Base-by-base conservation (phyloP, 1,284 basidiomycete species). In the Apiotrichum montevideense region DNA sequence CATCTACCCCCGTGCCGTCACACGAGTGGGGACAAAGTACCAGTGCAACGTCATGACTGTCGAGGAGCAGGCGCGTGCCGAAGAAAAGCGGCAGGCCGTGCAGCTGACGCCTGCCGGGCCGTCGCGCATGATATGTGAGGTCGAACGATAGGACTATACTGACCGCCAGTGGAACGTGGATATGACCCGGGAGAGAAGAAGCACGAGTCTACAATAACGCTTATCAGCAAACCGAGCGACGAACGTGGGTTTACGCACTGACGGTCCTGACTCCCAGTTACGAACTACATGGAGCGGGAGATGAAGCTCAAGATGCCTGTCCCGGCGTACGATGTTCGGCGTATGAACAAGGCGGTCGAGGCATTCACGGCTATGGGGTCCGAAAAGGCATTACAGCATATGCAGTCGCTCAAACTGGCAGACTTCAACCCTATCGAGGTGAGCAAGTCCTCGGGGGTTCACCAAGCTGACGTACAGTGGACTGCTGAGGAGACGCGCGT, bases 1-100 rank as follows among this genome's bases (percentile, higher is more conserved):
- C 55, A 95, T 96, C 72, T 97, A 93, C 75, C 92, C 93, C 56
- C 86, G 90, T 49, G 85, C 89, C 6, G 88, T 89, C 2, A 93
- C 90, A 13, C 85, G 94, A 14, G 81, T 90, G 32, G 93, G 93
- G 4, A 82, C 85, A 51, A 93, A 90, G 69, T 97, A 84, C 71
- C 94, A 97, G 72, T 87, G 85, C 7, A 80, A 66, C 46, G 73
- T 76, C 11, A 67, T 69, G 5, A 58, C 69, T 0, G 76, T 74
- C 72, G 71, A 75, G 54, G 72, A 76, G 49, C 72, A 76, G 51
- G 62, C 66, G 47, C 67, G 49, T 5, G 60, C 60, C 6, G 68
- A 68, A 44, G 50, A 52, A 21, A 52, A 56, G 32, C 63, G 62
- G 21, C 54, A 62, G 29, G 49, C 58, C 1, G 56, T 50, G 2